Conservation (phyloP, 2,329 filamentous ascomycete genomes). For the Cladosporium oxysporum region DNA sequence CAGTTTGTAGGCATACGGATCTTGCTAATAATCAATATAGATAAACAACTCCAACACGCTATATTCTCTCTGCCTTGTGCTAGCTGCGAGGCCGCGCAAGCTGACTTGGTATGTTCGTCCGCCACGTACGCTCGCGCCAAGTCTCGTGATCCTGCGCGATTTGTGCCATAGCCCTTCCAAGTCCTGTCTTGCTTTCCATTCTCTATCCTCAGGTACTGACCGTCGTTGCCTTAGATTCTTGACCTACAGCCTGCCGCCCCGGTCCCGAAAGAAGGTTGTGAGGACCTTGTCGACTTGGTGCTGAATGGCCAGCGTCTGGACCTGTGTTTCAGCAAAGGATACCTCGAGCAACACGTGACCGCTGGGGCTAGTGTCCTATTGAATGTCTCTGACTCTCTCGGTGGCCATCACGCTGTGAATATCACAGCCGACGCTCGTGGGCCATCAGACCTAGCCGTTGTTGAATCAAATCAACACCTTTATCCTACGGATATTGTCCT, state of each 20-base stretch:
- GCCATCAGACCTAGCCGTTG: not conserved
- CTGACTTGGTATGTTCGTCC: constrained; percentile 21
- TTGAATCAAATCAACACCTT: constrained; percentile 5
- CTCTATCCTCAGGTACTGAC: constrained; percentile 14
- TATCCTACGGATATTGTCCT: constrained; percentile 7
- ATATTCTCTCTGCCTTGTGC: constrained; percentile 21
- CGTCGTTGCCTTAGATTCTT: constrained; percentile 18
- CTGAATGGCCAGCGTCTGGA: constrained; percentile 18
- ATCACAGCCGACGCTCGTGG: constrained; percentile 11
- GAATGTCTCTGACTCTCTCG: constrained; percentile 11
- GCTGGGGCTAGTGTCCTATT: constrained; percentile 4
- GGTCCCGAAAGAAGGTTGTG: constrained; percentile 6
- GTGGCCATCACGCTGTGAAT: constrained; percentile 8
- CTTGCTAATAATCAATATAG: constrained; percentile 5
- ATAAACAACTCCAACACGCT: constrained; percentile 15
- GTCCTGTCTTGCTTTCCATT: not conserved
- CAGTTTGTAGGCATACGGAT: not conserved
- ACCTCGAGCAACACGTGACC: constrained; percentile 1
- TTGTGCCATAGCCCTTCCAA: not conserved
- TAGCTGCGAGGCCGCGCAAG: constrained; percentile 22
- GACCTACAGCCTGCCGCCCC: constrained; percentile 17
- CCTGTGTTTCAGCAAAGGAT: constrained; percentile 12
- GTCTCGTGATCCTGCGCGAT: constrained; percentile 14
- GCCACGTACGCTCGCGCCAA: constrained; percentile 15
- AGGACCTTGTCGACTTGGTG: constrained; percentile 18